Evolutionary conservation across 768 basidiomycete species (phyloP), one percentile per base, ranked within the genome.

Genomic region (Favolaschia claudopus): DNA sequence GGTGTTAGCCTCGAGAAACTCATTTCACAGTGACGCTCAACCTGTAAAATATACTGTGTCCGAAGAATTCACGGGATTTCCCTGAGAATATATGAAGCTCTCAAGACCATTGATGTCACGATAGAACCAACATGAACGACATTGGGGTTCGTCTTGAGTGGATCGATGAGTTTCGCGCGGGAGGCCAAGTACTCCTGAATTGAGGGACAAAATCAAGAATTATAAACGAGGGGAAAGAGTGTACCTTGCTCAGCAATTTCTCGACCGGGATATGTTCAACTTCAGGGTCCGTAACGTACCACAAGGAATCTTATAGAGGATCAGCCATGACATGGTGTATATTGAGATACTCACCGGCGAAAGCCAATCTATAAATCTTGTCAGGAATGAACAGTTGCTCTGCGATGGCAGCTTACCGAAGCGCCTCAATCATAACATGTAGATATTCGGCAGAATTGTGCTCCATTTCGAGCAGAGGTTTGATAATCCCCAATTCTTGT

Each of bases 11-110:
- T n/a, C n/a, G n/a, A n/a, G n/a, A 54, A 31, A 44, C 13, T 34
- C 32, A 17, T 14, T 14, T 19, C 28, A 56, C 36, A 38, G 28
- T 6, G 17, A 39, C 28, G 27, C 19, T 40, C 19, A 73, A 85
- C 91, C 91, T 7, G 95, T 87, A 69, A 99, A 96, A 70, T 98
- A 97, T 14, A 97, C 94, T 0, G 96, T 98, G 72, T 99, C 96
- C 1, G 93, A 92, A 1, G 92, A 92, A 60, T 89, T 85, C 25
- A 88, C 79, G 1, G 95, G 95, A 60, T 87, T 86, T 5, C 96
- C 95, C 87, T 93, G 60, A 9, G 28, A 36, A 48, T n/a, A 22
- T 63, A 25, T 66, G 48, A 67, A 55, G n/a, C n/a, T n/a, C 25
- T 55, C 19, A 40, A 49, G 39, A 40, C 34, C 7, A 48, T 33